These are phyloP conservation scores for Raphanus hybrid DNA, from an alignment of 441 rosid genomes.

Conservation along the genomic window DNA sequence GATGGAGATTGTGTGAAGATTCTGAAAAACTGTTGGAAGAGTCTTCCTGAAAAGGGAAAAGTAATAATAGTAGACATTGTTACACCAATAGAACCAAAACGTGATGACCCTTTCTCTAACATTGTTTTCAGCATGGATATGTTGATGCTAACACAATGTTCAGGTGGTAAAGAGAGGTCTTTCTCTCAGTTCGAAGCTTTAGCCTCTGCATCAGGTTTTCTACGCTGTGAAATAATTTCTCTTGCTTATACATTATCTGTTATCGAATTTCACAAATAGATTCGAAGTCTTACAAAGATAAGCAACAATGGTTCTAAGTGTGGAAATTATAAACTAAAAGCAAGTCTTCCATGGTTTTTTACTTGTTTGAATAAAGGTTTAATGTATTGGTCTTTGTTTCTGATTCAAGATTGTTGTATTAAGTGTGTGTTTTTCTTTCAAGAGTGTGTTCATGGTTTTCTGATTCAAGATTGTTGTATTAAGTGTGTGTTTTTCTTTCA, in stretches of 20 bases:
- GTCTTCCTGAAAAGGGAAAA: constrained; percentile 42
- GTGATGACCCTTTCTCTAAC: constrained; percentile 2
- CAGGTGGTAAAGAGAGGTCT: too few relatives aligned
- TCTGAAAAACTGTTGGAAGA: constrained; percentile 43
- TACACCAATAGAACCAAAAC: constrained; percentile 39
- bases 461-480: not conserved
- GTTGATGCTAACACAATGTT: constrained; percentile 31
- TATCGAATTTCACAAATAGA: constrained; percentile 43
- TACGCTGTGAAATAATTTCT: constrained; percentile 31
- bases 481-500: not conserved
- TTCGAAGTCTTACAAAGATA: not conserved
- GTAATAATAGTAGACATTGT: constrained; percentile 45
- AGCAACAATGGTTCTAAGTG: not conserved
- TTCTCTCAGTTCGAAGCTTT: constrained; percentile 36
- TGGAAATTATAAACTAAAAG: not conserved
- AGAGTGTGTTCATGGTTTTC: not conserved
- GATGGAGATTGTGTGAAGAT: constrained; percentile 16
- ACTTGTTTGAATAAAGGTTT: not conserved
- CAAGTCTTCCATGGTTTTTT: not conserved
- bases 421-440: not conserved
- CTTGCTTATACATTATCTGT: constrained; percentile 40
- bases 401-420: not conserved
- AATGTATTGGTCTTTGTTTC: too few relatives aligned
- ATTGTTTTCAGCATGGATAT: constrained; percentile 37
- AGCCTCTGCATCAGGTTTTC: constrained; percentile 47